phyloP scores from a whole-genome alignment of 139 green algal species.

The Chlorella vulgaris region DNA sequence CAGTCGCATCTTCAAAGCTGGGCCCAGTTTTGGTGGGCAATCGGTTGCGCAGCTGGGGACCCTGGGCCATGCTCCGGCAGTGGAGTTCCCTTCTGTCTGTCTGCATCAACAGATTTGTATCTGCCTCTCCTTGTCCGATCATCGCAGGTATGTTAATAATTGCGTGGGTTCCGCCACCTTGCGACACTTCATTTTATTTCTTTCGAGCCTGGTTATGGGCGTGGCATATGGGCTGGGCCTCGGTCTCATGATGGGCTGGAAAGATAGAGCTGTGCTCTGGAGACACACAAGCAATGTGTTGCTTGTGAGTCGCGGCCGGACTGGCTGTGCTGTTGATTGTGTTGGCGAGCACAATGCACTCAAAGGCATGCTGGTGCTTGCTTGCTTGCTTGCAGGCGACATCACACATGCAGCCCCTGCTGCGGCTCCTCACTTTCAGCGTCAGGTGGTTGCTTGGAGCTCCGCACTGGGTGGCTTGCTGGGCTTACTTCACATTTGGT shows the following conservation, averaged over 20 bases:
- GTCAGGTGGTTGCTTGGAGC: slow-evolving; percentile 13
- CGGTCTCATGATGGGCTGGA: background rate
- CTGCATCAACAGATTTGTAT: background rate
- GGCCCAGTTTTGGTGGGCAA: background rate
- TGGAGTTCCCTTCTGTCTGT: background rate
- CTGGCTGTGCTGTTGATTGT: no score
- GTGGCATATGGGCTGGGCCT: background rate
- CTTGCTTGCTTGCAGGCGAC: background rate
- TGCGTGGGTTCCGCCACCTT: slow-evolving; percentile 47
- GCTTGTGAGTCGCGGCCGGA: background rate
- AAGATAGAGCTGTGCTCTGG: background rate
- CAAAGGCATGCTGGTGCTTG: no score
- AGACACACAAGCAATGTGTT: slow-evolving; percentile 12
- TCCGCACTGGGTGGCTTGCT: slow-evolving; percentile 7
- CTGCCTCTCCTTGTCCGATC: background rate
- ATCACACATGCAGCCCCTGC: background rate
- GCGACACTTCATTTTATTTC: slow-evolving; percentile 40
- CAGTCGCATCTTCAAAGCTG: background rate
- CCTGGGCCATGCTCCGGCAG: background rate
- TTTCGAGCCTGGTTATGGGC: slow-evolving; percentile 12
- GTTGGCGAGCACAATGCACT: no score
- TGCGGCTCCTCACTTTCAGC: slow-evolving; percentile 4
- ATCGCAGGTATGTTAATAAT: slow-evolving; percentile 29
- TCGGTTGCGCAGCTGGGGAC: background rate
- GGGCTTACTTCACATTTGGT: slow-evolving; percentile 14